Percentiles rank a stretch among this genome's conserved stretches.
phyloP scores from a whole-genome alignment of 768 basidiomycete species.

The Flagelloscypha sp. region DNA sequence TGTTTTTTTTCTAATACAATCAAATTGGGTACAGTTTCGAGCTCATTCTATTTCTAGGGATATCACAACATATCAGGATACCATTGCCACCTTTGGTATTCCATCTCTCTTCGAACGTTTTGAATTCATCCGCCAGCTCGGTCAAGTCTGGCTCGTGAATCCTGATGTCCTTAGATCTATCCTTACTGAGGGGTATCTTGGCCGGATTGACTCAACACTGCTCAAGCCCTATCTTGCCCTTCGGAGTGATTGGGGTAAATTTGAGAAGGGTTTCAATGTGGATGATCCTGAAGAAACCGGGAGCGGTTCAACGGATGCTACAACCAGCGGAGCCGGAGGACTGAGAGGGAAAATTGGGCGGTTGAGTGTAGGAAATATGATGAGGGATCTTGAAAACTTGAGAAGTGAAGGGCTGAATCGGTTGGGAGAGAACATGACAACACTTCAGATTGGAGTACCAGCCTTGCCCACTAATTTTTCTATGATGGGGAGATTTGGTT shows the following conservation, averaged over 20 bases:
- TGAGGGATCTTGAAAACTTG: slow-evolving; percentile 77
- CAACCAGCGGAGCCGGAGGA: no score
- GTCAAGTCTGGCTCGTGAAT: slow-evolving; percentile 93
- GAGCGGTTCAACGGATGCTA: slow-evolving; percentile 26
- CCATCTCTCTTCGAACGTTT: slow-evolving; percentile 87
- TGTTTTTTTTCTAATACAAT: slow-evolving; percentile 18
- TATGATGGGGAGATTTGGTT: no score
- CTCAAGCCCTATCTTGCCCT: slow-evolving; percentile 87
- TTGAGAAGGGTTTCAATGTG: slow-evolving; percentile 75
- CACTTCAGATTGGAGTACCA: neutral
- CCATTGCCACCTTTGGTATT: slow-evolving; percentile 72
- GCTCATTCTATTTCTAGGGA: slow-evolving; percentile 47
- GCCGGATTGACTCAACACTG: slow-evolving; percentile 78
- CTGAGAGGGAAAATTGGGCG: slow-evolving; percentile 61
- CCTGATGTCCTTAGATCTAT: slow-evolving; percentile 94
- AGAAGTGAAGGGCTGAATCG: slow-evolving; percentile 31
- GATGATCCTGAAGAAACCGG: slow-evolving; percentile 44
- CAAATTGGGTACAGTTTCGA: slow-evolving; percentile 1
- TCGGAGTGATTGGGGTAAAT: slow-evolving; percentile 85
- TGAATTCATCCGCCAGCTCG: slow-evolving; percentile 95
- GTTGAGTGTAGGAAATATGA: slow-evolving; percentile 75
- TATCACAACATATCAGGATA: slow-evolving; percentile 93
- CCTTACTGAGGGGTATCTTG: slow-evolving; percentile 89
- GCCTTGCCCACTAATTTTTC: neutral
- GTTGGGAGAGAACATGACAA: no score